Conservation (phyloP, 2,329 filamentous ascomycete genomes). For the Dactylellina haptotyla region DNA sequence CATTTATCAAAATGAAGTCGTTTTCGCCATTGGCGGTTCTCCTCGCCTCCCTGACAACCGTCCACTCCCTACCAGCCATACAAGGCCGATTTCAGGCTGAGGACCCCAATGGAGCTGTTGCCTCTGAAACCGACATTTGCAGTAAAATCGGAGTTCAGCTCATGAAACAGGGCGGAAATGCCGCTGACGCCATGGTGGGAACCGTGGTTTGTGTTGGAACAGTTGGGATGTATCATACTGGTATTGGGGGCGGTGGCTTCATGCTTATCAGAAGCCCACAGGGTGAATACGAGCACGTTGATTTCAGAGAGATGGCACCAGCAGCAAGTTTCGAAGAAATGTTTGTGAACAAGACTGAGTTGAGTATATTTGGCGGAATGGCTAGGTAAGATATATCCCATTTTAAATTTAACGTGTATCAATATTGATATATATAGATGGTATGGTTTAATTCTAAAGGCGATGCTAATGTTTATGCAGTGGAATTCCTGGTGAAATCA, state of each 20-base stretch:
- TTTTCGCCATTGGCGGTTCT: slow-evolving; percentile 15
- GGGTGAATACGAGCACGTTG: slow-evolving; percentile 84
- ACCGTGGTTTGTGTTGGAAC: slow-evolving; percentile 80
- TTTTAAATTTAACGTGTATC: background rate
- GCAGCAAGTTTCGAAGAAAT: slow-evolving; percentile 83
- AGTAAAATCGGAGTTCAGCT: slow-evolving; percentile 75
- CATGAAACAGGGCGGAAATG: slow-evolving; percentile 73
- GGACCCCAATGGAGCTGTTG: slow-evolving; percentile 69
- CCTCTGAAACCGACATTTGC: slow-evolving; percentile 75
- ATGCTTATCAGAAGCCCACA: slow-evolving; percentile 78
- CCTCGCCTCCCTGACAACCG: slow-evolving; percentile 16
- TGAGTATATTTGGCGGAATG: slow-evolving; percentile 77
- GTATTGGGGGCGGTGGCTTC: slow-evolving; percentile 91
- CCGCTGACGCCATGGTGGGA: slow-evolving; percentile 78
- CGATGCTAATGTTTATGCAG: slow-evolving; percentile 59
- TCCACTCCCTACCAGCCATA: slow-evolving; percentile 14
- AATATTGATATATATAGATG: background rate
- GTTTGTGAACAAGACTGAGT: slow-evolving; percentile 76
- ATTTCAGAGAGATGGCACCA: slow-evolving; percentile 89
- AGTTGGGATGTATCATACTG: slow-evolving; percentile 66
- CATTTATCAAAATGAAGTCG: slow-evolving; percentile 42
- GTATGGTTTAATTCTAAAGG: background rate
- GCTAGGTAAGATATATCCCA: slow-evolving; percentile 65
- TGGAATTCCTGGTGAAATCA: slow-evolving; percentile 67
- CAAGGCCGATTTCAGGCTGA: slow-evolving; percentile 2